Evolutionary conservation across 805 yeast genomes (phyloP).

Genomic region (Babjeviella inositovora): DNA sequence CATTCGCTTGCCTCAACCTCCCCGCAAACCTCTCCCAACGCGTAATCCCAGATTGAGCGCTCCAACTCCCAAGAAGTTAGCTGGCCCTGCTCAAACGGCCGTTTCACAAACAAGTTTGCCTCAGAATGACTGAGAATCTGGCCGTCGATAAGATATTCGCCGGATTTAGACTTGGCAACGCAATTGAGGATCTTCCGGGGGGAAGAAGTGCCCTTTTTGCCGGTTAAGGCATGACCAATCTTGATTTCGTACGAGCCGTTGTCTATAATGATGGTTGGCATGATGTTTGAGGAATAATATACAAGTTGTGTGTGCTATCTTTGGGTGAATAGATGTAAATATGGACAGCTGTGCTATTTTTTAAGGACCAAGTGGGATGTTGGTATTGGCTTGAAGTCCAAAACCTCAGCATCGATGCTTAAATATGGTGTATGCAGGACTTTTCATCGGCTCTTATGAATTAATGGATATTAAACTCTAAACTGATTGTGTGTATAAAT

Average conservation of each 20-base stretch:
- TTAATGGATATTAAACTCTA: too few relatives aligned
- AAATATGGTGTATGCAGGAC: too few relatives aligned
- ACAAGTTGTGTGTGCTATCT: not conserved
- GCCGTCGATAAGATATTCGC: conserved; percentile 57
- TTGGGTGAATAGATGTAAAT: too few relatives aligned
- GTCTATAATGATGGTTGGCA: conserved; percentile 45
- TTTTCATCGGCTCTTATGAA: too few relatives aligned
- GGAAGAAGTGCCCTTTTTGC: conserved; percentile 10
- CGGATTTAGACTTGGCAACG: conserved; percentile 61
- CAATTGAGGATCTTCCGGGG: conserved; percentile 53
- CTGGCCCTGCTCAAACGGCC: conserved; percentile 87
- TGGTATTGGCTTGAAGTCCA: too few relatives aligned
- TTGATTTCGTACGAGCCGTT: conserved; percentile 84
- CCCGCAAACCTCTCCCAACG: conserved; percentile 25
- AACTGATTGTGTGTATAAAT: too few relatives aligned
- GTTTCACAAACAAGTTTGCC: conserved; percentile 52
- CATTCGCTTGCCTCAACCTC: conserved; percentile 11
- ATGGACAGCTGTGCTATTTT: too few relatives aligned
- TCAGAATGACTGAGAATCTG: conserved; percentile 42
- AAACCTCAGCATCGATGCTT: too few relatives aligned
- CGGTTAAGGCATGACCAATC: conserved; percentile 29
- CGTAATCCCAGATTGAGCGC: conserved; percentile 80
- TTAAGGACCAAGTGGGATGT: too few relatives aligned
- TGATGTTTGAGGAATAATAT: conserved; percentile 3
- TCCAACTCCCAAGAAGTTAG: conserved; percentile 84